Evolutionary conservation across 1,284 basidiomycete genomes (phyloP), one percentile per base, ranked within the genome.

Genomic region (Amylostereum chailletii): DNA sequence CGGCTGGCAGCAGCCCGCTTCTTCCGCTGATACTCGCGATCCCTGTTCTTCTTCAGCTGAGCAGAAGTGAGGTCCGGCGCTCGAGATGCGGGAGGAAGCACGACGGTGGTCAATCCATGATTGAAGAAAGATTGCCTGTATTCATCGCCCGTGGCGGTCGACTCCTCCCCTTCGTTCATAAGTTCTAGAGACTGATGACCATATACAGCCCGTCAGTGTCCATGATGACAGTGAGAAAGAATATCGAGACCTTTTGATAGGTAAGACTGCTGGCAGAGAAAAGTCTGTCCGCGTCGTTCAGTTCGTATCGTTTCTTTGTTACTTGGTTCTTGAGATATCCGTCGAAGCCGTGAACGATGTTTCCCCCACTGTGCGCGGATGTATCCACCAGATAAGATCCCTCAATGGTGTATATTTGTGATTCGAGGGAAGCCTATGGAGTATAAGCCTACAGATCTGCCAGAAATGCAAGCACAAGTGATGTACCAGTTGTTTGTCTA

Each of bases 301-400:
- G 73, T 55, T 90, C 86, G 56, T 82, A 78, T 29, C 50, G 54
- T 60, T 83, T 83, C 62, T 82, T 74, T 55, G 84, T 69, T 5
- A 75, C 75, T 53, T 81, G 82, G 50, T 84, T 86, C 66, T 90
- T 90, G 52, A 90, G 75, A 59, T 90, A 90, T 39, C 81, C 79
- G 46, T 90, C 87, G 57, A 90, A 90, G 5, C 87, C 87, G 57
- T 84, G 83, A 41, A 90, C 83, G 51, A 90, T 87, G 58, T 90
- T 90, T 26, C 88, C 88, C 8, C 87, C 85, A 55, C 77, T 81
- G 54, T 84, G 81, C 0, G 71, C 69, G 1, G 80, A 76, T 1
- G 87, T 89, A 49, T 90, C 88, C 6, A 77, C 76, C 41, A 90
- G 68, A 64, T 90, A 90, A 0, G 73, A 66, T 8, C 76, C 77